A percentile compares a stretch with the other conserved stretches of the same genome.
Conservation (phyloP, 1,284 basidiomycete genomes). For the Vanrija sp. region DNA sequence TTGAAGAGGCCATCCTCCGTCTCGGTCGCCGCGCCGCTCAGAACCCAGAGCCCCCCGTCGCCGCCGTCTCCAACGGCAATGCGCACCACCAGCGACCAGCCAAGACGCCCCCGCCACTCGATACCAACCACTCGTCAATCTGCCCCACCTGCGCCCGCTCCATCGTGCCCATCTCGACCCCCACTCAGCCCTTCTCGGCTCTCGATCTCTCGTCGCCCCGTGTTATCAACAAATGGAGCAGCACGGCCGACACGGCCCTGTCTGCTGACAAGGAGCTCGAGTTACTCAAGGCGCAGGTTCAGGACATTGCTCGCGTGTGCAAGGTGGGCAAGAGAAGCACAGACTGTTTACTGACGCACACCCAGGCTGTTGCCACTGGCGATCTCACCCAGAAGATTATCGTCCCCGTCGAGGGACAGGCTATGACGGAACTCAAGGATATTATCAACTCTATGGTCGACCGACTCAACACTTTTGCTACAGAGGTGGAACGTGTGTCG, state of each 20-base stretch:
- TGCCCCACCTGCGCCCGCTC: slow-evolving; percentile 29
- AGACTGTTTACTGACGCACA: neutral
- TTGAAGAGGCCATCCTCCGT: slow-evolving; percentile 36
- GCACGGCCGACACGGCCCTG: slow-evolving; percentile 41
- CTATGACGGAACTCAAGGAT: slow-evolving; percentile 97
- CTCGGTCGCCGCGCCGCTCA: slow-evolving; percentile 29
- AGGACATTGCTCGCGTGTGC: slow-evolving; percentile 87
- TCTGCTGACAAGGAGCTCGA: slow-evolving; percentile 63
- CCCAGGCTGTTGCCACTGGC: slow-evolving; percentile 78
- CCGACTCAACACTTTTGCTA: slow-evolving; percentile 53
- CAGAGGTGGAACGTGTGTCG: slow-evolving; percentile 55
- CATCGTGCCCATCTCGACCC: slow-evolving; percentile 7
- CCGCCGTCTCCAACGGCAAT: neutral
- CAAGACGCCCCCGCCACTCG: slow-evolving; percentile 29
- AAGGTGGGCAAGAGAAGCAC: slow-evolving; percentile 52
- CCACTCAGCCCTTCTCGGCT: slow-evolving; percentile 11
- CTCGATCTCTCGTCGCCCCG: slow-evolving; percentile 25
- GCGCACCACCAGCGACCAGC: slow-evolving; percentile 5
- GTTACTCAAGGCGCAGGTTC: slow-evolving; percentile 80
- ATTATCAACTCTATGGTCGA: slow-evolving; percentile 95
- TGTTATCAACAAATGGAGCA: slow-evolving; percentile 23
- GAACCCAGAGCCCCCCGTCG: neutral
- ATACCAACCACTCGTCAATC: slow-evolving; percentile 19
- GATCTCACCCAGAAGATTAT: slow-evolving; percentile 95
- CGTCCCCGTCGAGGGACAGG: slow-evolving; percentile 89